Evolutionary conservation across 2,329 filamentous ascomycete genomes (phyloP).

Genomic region (Fusarium nisikadoi): DNA sequence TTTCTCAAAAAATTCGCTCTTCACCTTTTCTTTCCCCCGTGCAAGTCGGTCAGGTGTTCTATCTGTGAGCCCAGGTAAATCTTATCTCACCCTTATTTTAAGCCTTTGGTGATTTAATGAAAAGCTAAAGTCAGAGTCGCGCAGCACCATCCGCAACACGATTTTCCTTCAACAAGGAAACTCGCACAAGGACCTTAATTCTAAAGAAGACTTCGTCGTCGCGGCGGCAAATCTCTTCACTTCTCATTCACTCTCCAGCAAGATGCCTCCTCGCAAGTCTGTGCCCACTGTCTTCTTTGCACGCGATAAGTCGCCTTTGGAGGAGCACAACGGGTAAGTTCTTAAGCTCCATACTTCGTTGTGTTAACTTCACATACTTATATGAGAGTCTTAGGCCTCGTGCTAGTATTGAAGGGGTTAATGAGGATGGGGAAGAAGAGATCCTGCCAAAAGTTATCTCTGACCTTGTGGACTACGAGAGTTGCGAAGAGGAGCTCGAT

Average conservation of each 20-base stretch:
- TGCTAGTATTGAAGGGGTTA: conserved; percentile 20
- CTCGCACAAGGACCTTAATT: too few species aligned
- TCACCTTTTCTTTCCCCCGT: background rate
- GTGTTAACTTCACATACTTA: background rate
- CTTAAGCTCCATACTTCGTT: too few species aligned
- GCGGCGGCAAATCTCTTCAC: background rate
- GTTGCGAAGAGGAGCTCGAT: background rate
- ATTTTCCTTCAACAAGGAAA: background rate
- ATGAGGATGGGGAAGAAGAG: conserved; percentile 18
- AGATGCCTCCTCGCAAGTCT: conserved; percentile 27
- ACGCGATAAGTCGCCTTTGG: conserved; percentile 26
- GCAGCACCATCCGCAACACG: background rate
- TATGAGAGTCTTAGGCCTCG: background rate
- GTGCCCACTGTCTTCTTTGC: conserved; percentile 36
- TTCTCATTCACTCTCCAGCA: background rate
- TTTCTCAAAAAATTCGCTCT: background rate
- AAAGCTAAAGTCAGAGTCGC: background rate
- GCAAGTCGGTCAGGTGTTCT: background rate
- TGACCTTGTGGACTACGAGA: conserved; percentile 19
- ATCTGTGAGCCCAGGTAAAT: background rate
- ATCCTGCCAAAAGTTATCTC: conserved; percentile 2
- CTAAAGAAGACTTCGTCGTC: background rate
- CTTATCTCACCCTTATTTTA: background rate
- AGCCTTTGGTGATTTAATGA: background rate
- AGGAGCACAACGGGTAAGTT: conserved; percentile 28